Percentiles rank a stretch among this genome's conserved stretches.
Evolutionary conservation across 1,284 basidiomycete genomes (phyloP).

Genomic region (Microbotryum scabiosae): DNA sequence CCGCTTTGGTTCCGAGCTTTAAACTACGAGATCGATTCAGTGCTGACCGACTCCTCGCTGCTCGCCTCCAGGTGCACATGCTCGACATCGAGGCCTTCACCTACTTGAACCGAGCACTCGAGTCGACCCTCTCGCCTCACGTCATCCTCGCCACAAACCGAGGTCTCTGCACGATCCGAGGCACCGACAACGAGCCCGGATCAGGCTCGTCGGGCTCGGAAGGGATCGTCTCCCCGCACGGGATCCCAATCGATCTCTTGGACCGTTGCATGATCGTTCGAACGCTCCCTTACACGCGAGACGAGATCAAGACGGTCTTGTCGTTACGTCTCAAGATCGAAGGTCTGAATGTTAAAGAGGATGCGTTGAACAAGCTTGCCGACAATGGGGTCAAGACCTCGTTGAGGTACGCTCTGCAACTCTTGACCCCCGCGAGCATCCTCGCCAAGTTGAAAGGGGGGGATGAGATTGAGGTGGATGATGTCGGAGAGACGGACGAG

Average conservation of each 20-base stretch:
- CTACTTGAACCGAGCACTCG: slow-evolving; percentile 89
- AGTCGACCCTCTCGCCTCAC: slow-evolving; percentile 92
- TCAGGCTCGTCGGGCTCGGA: slow-evolving; percentile 41
- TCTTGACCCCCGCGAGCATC: slow-evolving; percentile 87
- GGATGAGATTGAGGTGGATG: slow-evolving; percentile 70
- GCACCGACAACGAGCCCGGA: slow-evolving; percentile 54
- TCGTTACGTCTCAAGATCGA: slow-evolving; percentile 79
- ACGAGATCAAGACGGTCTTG: slow-evolving; percentile 80
- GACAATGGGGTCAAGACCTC: slow-evolving; percentile 75
- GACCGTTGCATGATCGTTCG: slow-evolving; percentile 97
- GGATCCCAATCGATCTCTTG: slow-evolving; percentile 84
- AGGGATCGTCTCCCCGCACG: slow-evolving; percentile 86
- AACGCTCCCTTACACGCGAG: slow-evolving; percentile 72
- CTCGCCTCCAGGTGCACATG: slow-evolving; percentile 78
- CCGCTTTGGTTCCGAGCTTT: background rate
- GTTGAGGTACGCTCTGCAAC: slow-evolving; percentile 81
- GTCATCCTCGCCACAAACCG: slow-evolving; percentile 95
- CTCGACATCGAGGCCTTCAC: slow-evolving; percentile 99
- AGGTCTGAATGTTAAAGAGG: slow-evolving; percentile 64
- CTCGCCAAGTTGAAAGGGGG: slow-evolving; percentile 68
- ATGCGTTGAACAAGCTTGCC: slow-evolving; percentile 72
- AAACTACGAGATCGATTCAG: background rate
- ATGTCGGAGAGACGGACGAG: slow-evolving; percentile 72
- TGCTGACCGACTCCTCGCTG: background rate
- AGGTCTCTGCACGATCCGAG: slow-evolving; percentile 81